phyloP scores from a whole-genome alignment of 2,329 filamentous ascomycete genomes.

The Sclerotinia trifoliorum region DNA sequence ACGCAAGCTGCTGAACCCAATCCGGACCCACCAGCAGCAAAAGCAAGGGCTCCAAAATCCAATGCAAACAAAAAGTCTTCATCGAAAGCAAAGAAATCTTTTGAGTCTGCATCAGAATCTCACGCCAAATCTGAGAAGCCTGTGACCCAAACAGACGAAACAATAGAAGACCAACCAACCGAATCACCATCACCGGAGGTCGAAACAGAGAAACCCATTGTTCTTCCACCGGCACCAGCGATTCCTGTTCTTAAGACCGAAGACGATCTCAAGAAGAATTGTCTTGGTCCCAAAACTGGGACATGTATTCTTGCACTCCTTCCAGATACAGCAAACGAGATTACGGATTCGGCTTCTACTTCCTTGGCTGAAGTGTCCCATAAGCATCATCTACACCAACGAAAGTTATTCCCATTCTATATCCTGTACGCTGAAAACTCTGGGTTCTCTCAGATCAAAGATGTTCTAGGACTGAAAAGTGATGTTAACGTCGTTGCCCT shows the following conservation, averaged over 20 bases:
- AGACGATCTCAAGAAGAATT: constrained; percentile 65
- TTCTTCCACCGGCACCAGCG: constrained; percentile 55
- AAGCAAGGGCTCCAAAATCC: constrained; percentile 46
- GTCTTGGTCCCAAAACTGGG: constrained; percentile 71
- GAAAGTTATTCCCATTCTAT: constrained; percentile 80
- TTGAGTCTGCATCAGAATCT: constrained; percentile 51
- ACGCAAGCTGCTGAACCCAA: constrained; percentile 77
- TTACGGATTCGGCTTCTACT: constrained; percentile 53
- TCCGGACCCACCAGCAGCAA: constrained; percentile 62
- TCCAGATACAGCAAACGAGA: constrained; percentile 45
- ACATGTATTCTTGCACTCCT: constrained; percentile 81
- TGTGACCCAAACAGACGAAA: constrained; percentile 50
- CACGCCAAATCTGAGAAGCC: constrained; percentile 50
- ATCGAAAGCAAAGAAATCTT: constrained; percentile 46
- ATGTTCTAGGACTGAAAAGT: constrained; percentile 60
- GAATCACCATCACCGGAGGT: constrained; percentile 47
- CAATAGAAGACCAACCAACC: constrained; percentile 51
- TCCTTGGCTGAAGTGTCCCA: constrained; percentile 71
- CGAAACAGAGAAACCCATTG: constrained; percentile 44
- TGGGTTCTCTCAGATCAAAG: constrained; percentile 54
- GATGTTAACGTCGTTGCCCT: constrained; percentile 74
- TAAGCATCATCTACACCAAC: constrained; percentile 67
- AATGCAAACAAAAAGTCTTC: constrained; percentile 41
- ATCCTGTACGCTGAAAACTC: constrained; percentile 64
- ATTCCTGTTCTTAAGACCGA: constrained; percentile 65